Base-by-base conservation (phyloP, 768 basidiomycete species). In the Mycena galericulata region DNA sequence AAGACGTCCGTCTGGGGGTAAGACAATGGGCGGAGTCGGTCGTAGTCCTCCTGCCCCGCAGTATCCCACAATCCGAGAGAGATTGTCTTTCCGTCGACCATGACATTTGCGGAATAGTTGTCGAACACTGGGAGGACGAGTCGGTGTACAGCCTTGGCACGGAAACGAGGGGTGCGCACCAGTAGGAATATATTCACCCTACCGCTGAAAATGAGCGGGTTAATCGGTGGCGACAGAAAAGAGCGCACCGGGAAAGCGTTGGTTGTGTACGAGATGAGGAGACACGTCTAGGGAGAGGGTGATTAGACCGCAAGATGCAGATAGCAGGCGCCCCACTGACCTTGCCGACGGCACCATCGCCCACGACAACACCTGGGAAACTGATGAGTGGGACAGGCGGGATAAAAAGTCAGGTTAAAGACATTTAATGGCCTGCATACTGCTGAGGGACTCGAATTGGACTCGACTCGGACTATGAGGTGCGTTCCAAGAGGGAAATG, bases 1-100 rank as follows among this genome's bases (percentile, higher is more conserved):
- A 99, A 99, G 66, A 99, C 96, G 80, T 99, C 97, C 46, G 98
- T 99, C 83, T 99, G 98, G 27, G 98, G 98, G 83, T 99, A 99
- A 70, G 95, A 97, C 74, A 99, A 88, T 57, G 98, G 98, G 74
- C 98, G 92, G 74, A 99, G 92, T 47, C 98, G 92, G 83, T 97
- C 96, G 79, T 97, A 99, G 85, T 99, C 97, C 81, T 99, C 98
- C 83, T 99, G 98, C 73, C 98, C 98, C 38, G 98, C 98, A n/a
- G 98, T 99, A 88, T 99, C 98, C 98, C 98, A 99, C 63, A 99
- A 86, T 55, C 97, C 97, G 63, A 99, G 90, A 68, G 96, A 98
- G 77, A 99, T 97, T 58, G 98, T 98, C 86, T 97, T 97, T 74
- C 96, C 95, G 75, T 99, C 98, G 51, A 99, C 98, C 92, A 98